phyloP scores from a whole-genome alignment of 306 rosid genomes.

The Corylus americana region DNA sequence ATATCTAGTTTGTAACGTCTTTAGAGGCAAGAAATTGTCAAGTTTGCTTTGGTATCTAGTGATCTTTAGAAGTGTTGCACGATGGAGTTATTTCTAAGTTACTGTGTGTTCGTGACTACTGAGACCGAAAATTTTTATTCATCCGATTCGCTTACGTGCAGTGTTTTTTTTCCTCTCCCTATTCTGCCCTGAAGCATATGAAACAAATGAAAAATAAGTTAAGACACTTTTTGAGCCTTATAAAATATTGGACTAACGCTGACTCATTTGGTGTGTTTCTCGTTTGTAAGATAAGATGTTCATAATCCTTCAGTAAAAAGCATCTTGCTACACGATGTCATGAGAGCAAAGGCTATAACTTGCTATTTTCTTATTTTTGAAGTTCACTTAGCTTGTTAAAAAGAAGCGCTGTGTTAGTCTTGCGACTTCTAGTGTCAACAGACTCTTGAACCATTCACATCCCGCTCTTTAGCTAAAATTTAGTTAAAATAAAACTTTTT shows the following conservation, averaged over 20 bases:
- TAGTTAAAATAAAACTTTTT: too few relatives aligned
- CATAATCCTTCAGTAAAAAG: not conserved
- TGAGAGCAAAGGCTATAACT: not conserved
- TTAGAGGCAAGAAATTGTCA: not conserved
- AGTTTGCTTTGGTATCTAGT: not conserved
- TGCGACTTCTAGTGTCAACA: too few relatives aligned
- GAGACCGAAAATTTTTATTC: not conserved
- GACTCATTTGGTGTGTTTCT: not conserved
- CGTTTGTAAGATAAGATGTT: not conserved
- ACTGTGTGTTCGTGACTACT: not conserved
- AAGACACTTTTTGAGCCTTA: not conserved
- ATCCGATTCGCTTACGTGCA: not conserved
- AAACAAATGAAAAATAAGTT: not conserved
- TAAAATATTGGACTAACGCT: too few relatives aligned
- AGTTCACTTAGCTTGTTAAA: not conserved
- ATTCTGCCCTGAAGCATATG: not conserved
- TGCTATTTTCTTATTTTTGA: not conserved
- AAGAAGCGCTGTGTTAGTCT: too few relatives aligned
- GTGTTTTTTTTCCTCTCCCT: not conserved
- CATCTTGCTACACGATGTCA: not conserved
- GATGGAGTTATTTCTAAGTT: not conserved
- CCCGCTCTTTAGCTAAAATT: too few relatives aligned
- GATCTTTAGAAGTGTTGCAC: slow-evolving; percentile 14
- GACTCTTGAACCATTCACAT: too few relatives aligned
- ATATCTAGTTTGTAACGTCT: not conserved